A percentile compares a stretch with the other conserved stretches of the same genome.
Conservation (phyloP, 192 early-diverging fungal species). For the Backusella luteola region DNA sequence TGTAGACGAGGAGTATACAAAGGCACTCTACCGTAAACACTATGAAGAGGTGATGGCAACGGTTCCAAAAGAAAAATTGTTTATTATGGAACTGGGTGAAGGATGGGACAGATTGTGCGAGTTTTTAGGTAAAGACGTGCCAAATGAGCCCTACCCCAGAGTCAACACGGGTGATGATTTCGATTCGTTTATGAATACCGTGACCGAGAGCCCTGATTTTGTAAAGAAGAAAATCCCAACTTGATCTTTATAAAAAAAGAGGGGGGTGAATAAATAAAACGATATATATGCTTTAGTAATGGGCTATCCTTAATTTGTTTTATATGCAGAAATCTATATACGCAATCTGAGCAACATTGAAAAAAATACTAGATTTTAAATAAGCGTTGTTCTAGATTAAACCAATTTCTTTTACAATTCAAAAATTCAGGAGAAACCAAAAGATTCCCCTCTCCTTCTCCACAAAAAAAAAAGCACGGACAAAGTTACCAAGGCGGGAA, state of each 20-base stretch:
- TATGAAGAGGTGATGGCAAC: not conserved
- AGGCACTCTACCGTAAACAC: not conserved
- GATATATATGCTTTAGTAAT: too few species aligned
- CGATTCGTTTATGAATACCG: not conserved
- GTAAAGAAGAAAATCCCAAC: not conserved
- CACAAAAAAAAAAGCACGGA: not conserved
- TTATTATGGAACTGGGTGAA: conserved; percentile 5
- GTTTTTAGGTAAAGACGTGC: not conserved
- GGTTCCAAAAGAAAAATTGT: not conserved
- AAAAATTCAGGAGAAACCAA: too few species aligned
- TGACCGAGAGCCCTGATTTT: not conserved
- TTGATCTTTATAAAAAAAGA: too few species aligned
- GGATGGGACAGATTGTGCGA: conserved; percentile 4
- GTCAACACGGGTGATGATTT: not conserved
- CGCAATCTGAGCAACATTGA: too few species aligned
- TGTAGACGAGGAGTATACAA: not conserved
- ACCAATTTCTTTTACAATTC: too few species aligned
- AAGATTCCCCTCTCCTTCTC: too few species aligned
- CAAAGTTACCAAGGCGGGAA: not conserved
- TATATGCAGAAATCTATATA: too few species aligned
- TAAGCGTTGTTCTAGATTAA: too few species aligned
- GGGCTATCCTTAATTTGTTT: too few species aligned
- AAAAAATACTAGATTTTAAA: too few species aligned
- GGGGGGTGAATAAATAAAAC: too few species aligned
- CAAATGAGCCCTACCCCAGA: not conserved